Conservation (phyloP, 1,139 yeast species). For the Suhomyces bolitotheri region DNA sequence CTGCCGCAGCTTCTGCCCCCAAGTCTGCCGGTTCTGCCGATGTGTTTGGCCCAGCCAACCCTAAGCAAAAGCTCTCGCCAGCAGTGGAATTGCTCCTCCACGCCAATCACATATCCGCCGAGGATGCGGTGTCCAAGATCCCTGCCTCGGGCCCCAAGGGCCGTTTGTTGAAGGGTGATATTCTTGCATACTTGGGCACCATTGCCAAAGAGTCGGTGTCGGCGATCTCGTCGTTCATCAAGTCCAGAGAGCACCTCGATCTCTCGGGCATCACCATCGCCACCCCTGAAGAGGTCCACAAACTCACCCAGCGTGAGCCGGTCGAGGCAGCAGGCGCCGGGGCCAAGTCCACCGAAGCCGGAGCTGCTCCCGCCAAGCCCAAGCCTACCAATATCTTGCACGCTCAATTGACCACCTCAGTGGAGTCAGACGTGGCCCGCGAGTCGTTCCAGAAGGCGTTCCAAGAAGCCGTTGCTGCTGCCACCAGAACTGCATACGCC, state of each 20-base stretch:
- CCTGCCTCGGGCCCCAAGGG: constrained; percentile 90
- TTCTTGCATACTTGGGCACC: constrained; percentile 76
- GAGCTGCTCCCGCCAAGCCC: constrained; percentile 24
- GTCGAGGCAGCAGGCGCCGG: constrained; percentile 11
- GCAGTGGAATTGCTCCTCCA: constrained; percentile 72
- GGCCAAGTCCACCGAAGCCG: constrained; percentile 12
- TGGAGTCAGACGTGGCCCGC: constrained; percentile 30
- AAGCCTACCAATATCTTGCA: constrained; percentile 33
- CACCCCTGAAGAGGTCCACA: constrained; percentile 28
- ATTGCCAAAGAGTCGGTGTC: constrained; percentile 58
- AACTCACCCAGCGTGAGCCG: constrained; percentile 19
- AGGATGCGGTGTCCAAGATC: constrained; percentile 70
- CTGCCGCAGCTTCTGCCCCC: constrained; percentile 13
- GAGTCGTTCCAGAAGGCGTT: constrained; percentile 33
- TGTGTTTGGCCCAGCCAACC: constrained; percentile 51
- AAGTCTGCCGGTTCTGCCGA: constrained; percentile 15
- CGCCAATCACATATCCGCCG: constrained; percentile 59
- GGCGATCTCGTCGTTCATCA: constrained; percentile 56
- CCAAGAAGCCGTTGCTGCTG: constrained; percentile 32
- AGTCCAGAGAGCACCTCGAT: constrained; percentile 67
- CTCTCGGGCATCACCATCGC: constrained; percentile 66
- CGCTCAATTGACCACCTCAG: constrained; percentile 27
- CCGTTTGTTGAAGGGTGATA: constrained; percentile 85
- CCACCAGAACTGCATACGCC: constrained; percentile 41
- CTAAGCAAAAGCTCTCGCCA: constrained; percentile 70